Conservation (phyloP, 305 asterid genomes). For the Salvia sclarea region DNA sequence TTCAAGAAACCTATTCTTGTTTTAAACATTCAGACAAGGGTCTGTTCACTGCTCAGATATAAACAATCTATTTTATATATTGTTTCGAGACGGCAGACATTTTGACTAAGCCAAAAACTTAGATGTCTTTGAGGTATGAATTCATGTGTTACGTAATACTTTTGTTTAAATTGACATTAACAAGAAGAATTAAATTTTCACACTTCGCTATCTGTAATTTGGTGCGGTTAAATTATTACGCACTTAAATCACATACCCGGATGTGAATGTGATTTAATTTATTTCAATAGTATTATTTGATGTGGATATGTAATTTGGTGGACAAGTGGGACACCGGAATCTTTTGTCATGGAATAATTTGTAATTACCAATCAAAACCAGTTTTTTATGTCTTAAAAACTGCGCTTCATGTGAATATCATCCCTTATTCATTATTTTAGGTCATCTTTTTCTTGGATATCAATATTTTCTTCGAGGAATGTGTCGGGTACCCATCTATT, state of each 20-base stretch:
- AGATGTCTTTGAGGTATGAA: neutral
- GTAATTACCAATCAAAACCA: neutral
- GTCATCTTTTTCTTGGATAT: too few relatives aligned
- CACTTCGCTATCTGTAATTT: neutral
- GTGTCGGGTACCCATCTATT: too few relatives aligned
- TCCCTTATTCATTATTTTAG: too few relatives aligned
- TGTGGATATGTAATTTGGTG: neutral
- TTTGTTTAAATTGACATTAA: neutral
- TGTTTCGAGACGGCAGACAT: slow-evolving; percentile 31
- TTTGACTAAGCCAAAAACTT: neutral
- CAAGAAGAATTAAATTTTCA: neutral
- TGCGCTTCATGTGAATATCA: too few relatives aligned
- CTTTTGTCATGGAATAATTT: neutral
- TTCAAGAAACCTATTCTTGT: slow-evolving; percentile 13
- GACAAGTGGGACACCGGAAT: neutral
- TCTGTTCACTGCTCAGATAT: neutral
- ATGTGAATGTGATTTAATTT: neutral
- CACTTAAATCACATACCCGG: neutral
- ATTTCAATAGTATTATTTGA: neutral
- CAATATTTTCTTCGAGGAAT: too few relatives aligned
- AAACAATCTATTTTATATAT: neutral
- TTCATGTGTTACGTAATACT: neutral
- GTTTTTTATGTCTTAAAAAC: too few relatives aligned
- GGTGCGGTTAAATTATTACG: neutral
- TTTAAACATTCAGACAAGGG: slow-evolving; percentile 13